Conservation (phyloP, 768 basidiomycete genomes). For the Bullera alba region DNA sequence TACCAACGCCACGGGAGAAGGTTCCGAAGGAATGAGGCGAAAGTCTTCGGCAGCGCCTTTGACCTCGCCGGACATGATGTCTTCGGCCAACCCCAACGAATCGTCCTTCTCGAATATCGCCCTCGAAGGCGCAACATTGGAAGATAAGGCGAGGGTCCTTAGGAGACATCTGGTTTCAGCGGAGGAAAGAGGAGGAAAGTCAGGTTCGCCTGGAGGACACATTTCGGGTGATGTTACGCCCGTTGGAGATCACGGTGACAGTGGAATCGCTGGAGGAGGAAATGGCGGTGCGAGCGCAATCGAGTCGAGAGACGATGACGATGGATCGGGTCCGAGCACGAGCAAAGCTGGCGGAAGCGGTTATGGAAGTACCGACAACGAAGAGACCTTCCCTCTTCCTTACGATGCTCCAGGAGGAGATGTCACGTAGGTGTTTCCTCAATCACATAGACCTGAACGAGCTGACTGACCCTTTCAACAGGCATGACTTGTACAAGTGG, state of each 20-base stretch:
- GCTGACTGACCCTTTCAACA: slow-evolving; percentile 13
- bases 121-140: slow-evolving; percentile 54
- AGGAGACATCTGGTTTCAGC: slow-evolving; percentile 71
- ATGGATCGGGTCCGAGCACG: slow-evolving; percentile 1
- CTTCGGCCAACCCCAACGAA: no score
- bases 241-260: slow-evolving; percentile 13
- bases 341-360: slow-evolving; percentile 1
- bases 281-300: slow-evolving; percentile 3
- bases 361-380: slow-evolving; percentile 17
- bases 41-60: neutral
- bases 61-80: slow-evolving; percentile 1
- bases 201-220: no score
- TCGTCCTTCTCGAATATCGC: slow-evolving; percentile 30
- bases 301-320: neutral
- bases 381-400: slow-evolving; percentile 76
- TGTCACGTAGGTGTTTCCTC: slow-evolving; percentile 63
- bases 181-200: slow-evolving; percentile 54
- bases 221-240: no score
- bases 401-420: slow-evolving; percentile 83
- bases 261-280: neutral
- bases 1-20: neutral
- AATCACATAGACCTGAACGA: slow-evolving; percentile 9
- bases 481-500: slow-evolving; percentile 89
- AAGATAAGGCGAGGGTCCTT: slow-evolving; percentile 76
- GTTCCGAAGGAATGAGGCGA: neutral